Evolutionary conservation across 2,329 filamentous ascomycete species (phyloP).

Genomic region (Neonectria coccinea): DNA sequence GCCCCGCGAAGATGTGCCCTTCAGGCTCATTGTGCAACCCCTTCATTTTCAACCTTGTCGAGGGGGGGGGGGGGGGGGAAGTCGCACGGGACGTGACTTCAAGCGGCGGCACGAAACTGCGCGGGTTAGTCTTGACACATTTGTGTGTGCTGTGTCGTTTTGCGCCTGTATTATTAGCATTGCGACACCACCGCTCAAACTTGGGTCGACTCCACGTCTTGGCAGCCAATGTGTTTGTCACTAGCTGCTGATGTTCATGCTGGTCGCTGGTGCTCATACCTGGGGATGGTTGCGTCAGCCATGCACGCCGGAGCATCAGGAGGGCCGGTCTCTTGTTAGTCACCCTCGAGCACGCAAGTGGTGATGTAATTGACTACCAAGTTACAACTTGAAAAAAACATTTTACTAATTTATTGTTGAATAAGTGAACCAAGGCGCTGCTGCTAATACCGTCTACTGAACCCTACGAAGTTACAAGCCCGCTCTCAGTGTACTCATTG

Average conservation of each 20-base stretch:
- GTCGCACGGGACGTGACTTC: slow-evolving; percentile 19
- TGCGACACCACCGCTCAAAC: neutral
- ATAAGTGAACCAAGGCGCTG: too few relatives aligned
- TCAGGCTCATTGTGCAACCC: slow-evolving; percentile 14
- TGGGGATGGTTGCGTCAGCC: slow-evolving; percentile 16
- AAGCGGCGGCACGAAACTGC: slow-evolving; percentile 14
- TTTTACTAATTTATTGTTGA: too few relatives aligned
- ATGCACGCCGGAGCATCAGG: neutral
- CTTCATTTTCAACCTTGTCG: neutral
- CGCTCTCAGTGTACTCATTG: too few relatives aligned
- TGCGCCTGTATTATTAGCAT: neutral
- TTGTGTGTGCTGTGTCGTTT: neutral
- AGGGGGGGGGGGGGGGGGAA: slow-evolving; percentile 14
- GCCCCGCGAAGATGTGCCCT: slow-evolving; percentile 12
- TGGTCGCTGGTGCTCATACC: slow-evolving; percentile 3
- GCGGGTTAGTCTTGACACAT: neutral
- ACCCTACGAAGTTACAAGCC: too few relatives aligned
- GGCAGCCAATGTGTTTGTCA: slow-evolving; percentile 11
- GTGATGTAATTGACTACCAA: too few relatives aligned
- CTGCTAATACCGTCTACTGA: too few relatives aligned
- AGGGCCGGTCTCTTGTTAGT: neutral
- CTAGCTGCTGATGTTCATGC: slow-evolving; percentile 5
- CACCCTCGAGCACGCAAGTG: too few relatives aligned
- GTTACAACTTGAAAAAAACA: too few relatives aligned
- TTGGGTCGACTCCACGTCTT: neutral